Percentiles rank a stretch among this genome's conserved stretches.
Evolutionary conservation across 139 green algal genomes (phyloP).

Genomic region (Picochlorum sp.): DNA sequence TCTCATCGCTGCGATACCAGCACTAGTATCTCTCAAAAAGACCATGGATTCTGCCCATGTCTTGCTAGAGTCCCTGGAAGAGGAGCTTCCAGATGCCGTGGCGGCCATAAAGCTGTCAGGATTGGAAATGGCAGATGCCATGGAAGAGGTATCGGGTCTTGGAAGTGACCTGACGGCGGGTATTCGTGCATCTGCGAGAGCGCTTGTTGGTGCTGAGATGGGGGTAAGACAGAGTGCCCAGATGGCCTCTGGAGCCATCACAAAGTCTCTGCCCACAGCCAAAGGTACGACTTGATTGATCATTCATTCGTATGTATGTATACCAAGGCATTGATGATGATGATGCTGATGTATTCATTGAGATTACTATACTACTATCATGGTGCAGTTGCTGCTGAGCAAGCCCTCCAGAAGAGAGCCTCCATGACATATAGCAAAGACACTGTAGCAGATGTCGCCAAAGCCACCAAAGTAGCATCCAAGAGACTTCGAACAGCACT

Average conservation of each 20-base stretch:
- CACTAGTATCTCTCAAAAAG: conserved; percentile 19
- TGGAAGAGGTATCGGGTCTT: conserved; percentile 32
- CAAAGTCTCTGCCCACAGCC: neutral
- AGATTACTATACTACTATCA: neutral
- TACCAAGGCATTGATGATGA: neutral
- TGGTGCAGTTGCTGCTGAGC: conserved; percentile 22
- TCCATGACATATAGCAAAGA: conserved; percentile 11
- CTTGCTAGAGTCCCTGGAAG: conserved; percentile 13
- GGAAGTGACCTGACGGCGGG: conserved; percentile 30
- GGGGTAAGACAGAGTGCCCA: conserved; percentile 10
- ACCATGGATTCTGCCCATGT: conserved; percentile 13
- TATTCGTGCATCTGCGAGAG: conserved; percentile 27
- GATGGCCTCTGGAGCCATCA: conserved; percentile 6
- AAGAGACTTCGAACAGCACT: conserved; percentile 18
- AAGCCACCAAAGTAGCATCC: conserved; percentile 4
- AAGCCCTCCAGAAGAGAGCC: conserved; percentile 15
- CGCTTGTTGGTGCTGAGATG: conserved; percentile 15
- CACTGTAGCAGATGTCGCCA: conserved; percentile 7
- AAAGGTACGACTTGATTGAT: conserved; percentile 9
- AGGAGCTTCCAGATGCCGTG: conserved; percentile 39
- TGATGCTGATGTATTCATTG: too few relatives aligned
- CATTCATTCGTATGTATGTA: too few relatives aligned
- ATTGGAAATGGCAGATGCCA: conserved; percentile 34
- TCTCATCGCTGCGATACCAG: conserved; percentile 23
- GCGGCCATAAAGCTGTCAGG: conserved; percentile 34